Base-by-base conservation (phyloP, 2,329 filamentous ascomycete species). In the Colletotrichum sojae region DNA sequence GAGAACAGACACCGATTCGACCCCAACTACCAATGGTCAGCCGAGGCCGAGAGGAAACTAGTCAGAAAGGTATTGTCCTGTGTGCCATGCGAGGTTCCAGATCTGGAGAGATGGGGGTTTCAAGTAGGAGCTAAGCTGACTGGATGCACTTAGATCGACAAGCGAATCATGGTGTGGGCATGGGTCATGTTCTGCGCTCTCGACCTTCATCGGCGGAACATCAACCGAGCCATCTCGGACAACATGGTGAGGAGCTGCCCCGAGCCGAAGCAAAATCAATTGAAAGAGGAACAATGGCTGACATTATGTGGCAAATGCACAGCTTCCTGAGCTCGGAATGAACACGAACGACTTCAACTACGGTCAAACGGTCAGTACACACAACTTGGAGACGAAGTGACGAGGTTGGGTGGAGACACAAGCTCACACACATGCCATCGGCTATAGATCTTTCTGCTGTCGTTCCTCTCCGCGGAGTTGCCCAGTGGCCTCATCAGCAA, bases 1-100 rank as follows among this genome's bases (percentile, higher is more conserved):
- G 89, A 91, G 77, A 89, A 89, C 18, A 79, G 84, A 1, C 89
- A 91, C 74, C 84, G 89, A 13, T 91, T 88, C 73, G 88, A 91
- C 71, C 86, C 87, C 12, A 71, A 12, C 22, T 71, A 56, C 53
- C 45, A 69, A 49, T 87, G 85, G 85, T 82, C 81, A 0, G 78
- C 81, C 4, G 81, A 83, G 15, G 85, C 86, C 61, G 85, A 87
- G 75, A 81, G 79, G 70, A 81, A 76, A 61, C 74, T 87, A 4
- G 77, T 86, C 15, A 76, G 79, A 65, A 85, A 84, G 77, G 83
- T 85, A 70, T 25, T 31, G 3, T 15, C 15, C 16, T 16, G 6
- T 18, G 45, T 4, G 45, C 22, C 22, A 46, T 55, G 15, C 4
- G 22, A 27, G 9, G 31, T 10, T 10, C 31, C 9, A 36, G 31